These are phyloP conservation scores for Ganoderma lucidum DNA, from an alignment of 1,284 basidiomycete species.

Conservation along the genomic window DNA sequence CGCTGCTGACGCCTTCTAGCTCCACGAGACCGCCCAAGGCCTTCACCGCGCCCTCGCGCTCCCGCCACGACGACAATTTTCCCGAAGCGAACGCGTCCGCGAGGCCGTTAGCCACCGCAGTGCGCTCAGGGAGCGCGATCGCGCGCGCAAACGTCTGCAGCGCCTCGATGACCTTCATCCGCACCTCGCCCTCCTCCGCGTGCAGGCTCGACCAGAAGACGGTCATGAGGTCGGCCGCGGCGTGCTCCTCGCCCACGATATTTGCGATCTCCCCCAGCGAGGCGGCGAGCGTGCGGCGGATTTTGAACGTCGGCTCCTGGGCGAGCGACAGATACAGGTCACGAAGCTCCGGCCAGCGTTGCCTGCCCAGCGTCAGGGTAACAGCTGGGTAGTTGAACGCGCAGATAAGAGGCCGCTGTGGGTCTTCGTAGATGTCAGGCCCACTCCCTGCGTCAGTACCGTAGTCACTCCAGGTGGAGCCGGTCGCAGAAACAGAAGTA, in stretches of 20 bases:
- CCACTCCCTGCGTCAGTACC: constrained; percentile 31
- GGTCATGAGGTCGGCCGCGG: constrained; percentile 75
- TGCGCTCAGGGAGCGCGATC: constrained; percentile 58
- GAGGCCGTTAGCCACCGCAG: constrained; percentile 57
- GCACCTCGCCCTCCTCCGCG: constrained; percentile 73
- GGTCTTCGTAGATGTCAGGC: constrained; percentile 50
- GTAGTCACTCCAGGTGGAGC: constrained; percentile 37
- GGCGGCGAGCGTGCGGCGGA: constrained; percentile 84
- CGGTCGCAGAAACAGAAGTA: constrained; percentile 29
- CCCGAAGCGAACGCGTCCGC: constrained; percentile 60
- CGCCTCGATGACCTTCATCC: constrained; percentile 73
- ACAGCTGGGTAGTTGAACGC: constrained; percentile 98
- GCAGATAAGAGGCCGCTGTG: constrained; percentile 85
- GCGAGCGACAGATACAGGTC: constrained; percentile 75
- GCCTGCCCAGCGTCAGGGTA: constrained; percentile 80
- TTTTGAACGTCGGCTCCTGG: constrained; percentile 63
- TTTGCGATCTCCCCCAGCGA: constrained; percentile 91
- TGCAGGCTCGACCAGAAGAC: constrained; percentile 75
- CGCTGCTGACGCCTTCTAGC: constrained; percentile 40
- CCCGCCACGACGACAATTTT: constrained; percentile 81
- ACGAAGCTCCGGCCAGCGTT: constrained; percentile 83
- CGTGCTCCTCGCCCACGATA: constrained; percentile 79
- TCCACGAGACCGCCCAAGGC: constrained; percentile 52
- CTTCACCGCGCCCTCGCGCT: constrained; percentile 76
- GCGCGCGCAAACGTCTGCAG: constrained; percentile 66